Evolutionary conservation across 176 grass and related monocot genomes (phyloP), one percentile per base, ranked within the genome.

Genomic region (Triticum dicoccoides): DNA sequence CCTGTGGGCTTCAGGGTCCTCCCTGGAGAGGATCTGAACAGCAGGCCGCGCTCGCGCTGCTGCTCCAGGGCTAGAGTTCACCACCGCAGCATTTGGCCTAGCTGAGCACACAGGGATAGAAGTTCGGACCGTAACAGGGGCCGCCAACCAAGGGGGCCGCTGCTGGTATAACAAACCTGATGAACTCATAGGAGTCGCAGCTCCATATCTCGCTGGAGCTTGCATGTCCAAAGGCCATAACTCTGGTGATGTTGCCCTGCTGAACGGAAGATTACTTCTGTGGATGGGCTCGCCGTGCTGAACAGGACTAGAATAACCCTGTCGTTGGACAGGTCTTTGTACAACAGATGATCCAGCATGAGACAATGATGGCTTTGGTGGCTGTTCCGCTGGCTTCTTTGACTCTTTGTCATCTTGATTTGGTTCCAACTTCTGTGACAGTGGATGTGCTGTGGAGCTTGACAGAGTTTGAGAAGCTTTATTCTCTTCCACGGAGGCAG

Each of bases 31-130:
- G 30, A 79, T 75, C 33, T 69, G 83, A 76, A 62, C 45, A 6
- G 44, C 11, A 2, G 90, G 82, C 56, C 78, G 72, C 45, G 42
- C 73, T 68, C 18, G 75, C 54, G 79, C 61, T 45, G 83, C 77
- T 45, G 86, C 59, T 20, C 70, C 35, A 41, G 54, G 27, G 35
- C 8, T 63, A 39, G 44, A 49, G 78, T 78, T 88, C 23, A 69
- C 75, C 23, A 69, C 75, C 29, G 42, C 69, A 10, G 27, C 63
- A 49, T 54, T 85, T 29, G 93, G 86, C 67, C 88, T 79, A 4
- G 84, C 86, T 79, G 90, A 91, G 80, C 83, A 95, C 67, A 92
- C 90, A 76, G 88, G 90, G 63, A 92, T 44, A 71, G 86, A 41
- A 13, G 81, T 91, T 76, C 88, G 83, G 39, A 91, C 83, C 21